Evolutionary conservation across 1,284 basidiomycete genomes (phyloP).

Genomic region (Ustilago nuda): DNA sequence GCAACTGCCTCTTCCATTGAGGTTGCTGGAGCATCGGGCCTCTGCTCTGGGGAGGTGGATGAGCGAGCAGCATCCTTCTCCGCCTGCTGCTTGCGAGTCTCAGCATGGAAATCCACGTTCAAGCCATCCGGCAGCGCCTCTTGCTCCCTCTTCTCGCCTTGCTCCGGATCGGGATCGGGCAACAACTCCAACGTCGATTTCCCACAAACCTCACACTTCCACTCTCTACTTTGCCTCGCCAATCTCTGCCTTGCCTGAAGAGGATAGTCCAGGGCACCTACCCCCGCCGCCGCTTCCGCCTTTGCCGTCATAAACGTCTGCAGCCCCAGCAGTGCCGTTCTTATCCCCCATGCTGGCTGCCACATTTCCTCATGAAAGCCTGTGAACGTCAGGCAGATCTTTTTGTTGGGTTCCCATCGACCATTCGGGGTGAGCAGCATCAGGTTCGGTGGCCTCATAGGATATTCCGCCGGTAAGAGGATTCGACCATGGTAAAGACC

Average conservation of each 20-base stretch:
- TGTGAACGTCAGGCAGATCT: constrained; percentile 74
- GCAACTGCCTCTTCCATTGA: not conserved
- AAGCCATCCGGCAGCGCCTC: constrained; percentile 35
- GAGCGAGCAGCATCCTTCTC: not conserved
- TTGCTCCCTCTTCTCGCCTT: not conserved
- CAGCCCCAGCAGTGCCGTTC: constrained; percentile 77
- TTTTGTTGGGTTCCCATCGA: constrained; percentile 92
- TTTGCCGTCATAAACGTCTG: constrained; percentile 68
- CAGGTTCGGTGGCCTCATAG: constrained; percentile 91
- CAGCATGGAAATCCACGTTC: constrained; percentile 25
- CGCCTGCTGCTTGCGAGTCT: constrained; percentile 15
- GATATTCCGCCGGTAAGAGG: constrained; percentile 89
- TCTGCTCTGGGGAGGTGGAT: not conserved
- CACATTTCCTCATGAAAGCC: constrained; percentile 77
- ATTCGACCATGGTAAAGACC: constrained; percentile 88
- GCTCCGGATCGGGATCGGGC: constrained; percentile 27
- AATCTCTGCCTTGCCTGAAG: constrained; percentile 84
- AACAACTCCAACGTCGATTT: constrained; percentile 41
- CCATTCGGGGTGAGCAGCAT: constrained; percentile 96
- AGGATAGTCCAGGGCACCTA: constrained; percentile 90
- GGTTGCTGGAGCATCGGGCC: not conserved
- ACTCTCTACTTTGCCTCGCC: constrained; percentile 44
- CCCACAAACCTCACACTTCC: constrained; percentile 51
- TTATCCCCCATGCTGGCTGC: constrained; percentile 97
- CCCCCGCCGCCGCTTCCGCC: constrained; percentile 81